phyloP scores from a whole-genome alignment of 352 stramenopile species.

The Pythium biforme region DNA sequence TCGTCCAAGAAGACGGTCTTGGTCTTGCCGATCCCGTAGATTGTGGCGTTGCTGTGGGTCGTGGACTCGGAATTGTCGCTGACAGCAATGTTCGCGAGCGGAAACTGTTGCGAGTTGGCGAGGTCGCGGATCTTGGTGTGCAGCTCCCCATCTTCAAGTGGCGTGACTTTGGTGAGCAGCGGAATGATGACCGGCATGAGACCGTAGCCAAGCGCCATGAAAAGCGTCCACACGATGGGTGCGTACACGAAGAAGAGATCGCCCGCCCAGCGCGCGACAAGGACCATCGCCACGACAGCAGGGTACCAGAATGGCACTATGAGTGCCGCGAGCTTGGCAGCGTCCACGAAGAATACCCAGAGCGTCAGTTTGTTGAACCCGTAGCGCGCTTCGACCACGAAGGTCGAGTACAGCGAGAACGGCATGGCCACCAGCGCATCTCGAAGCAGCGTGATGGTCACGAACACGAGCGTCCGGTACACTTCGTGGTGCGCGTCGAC shows the following conservation, averaged over 20 bases:
- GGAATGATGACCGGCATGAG: slow-evolving; percentile 87
- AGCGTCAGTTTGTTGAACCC: slow-evolving; percentile 98
- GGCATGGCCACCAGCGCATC: slow-evolving; percentile 57
- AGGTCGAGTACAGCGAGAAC: slow-evolving; percentile 91
- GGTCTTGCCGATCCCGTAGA: slow-evolving; percentile 93
- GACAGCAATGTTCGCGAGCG: slow-evolving; percentile 96
- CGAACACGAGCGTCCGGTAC: slow-evolving; percentile 66
- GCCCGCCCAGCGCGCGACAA: slow-evolving; percentile 68
- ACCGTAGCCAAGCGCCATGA: neutral
- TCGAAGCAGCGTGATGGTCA: slow-evolving; percentile 52
- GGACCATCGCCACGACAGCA: slow-evolving; percentile 50
- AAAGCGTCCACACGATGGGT: slow-evolving; percentile 41
- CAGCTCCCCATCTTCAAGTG: slow-evolving; percentile 80
- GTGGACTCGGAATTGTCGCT: slow-evolving; percentile 95
- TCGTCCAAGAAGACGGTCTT: slow-evolving; percentile 97
- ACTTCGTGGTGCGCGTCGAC: slow-evolving; percentile 67
- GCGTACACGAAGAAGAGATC: slow-evolving; percentile 89
- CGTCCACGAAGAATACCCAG: slow-evolving; percentile 92
- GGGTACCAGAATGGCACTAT: slow-evolving; percentile 68
- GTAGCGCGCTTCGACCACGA: slow-evolving; percentile 95
- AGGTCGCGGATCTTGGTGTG: slow-evolving; percentile 91
- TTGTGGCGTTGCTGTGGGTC: slow-evolving; percentile 86
- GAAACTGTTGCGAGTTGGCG: slow-evolving; percentile 88
- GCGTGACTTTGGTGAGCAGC: slow-evolving; percentile 95
- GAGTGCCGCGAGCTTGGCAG: slow-evolving; percentile 89